Conservation (phyloP, 2,329 filamentous ascomycete genomes). For the Talaromyces sp. region DNA sequence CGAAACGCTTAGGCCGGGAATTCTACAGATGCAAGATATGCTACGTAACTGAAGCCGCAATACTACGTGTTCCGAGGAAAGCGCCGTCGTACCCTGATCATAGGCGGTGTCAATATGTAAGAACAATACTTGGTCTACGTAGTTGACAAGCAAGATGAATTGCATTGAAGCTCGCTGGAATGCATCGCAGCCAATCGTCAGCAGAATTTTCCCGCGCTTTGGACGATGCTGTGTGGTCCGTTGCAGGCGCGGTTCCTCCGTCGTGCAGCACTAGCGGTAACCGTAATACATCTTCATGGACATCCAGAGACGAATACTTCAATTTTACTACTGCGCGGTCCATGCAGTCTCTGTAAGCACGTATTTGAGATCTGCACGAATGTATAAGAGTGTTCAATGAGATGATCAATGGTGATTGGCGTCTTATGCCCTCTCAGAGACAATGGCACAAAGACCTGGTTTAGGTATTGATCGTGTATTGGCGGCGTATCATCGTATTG, state of each 20-base stretch:
- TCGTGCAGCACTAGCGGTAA: conserved; percentile 3
- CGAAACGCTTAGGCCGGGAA: conserved; percentile 13
- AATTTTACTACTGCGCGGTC: too few relatives aligned
- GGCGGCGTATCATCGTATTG: background rate
- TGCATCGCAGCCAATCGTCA: background rate
- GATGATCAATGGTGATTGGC: too few relatives aligned
- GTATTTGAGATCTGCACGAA: too few relatives aligned
- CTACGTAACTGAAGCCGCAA: background rate
- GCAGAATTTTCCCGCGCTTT: background rate
- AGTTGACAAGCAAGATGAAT: background rate
- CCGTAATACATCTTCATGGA: background rate
- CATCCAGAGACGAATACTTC: background rate
- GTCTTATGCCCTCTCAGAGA: too few relatives aligned
- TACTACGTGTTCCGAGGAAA: background rate
- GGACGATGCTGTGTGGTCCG: background rate
- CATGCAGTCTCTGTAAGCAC: background rate
- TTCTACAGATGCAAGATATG: background rate
- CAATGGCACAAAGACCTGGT: background rate
- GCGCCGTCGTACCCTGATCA: background rate
- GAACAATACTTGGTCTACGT: background rate
- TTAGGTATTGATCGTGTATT: background rate
- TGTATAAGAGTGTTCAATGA: too few relatives aligned
- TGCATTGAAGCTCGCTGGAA: background rate
- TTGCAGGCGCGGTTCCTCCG: conserved; percentile 1
- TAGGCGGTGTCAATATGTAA: background rate